Conservation (phyloP, 257 asterid genomes). For the Nyctanthes arbortristis region DNA sequence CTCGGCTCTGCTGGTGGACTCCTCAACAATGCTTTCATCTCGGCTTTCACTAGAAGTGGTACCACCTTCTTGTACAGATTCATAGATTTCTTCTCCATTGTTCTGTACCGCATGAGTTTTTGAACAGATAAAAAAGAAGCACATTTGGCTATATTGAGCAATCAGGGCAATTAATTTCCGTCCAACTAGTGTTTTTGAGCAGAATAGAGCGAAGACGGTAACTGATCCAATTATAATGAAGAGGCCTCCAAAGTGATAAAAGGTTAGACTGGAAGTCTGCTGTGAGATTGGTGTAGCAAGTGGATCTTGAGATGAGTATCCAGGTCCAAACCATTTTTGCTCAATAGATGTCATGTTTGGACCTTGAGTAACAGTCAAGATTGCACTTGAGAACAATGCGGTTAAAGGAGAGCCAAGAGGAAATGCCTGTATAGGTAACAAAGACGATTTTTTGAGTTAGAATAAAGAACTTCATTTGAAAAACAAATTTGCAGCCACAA, state of each 20-base stretch:
- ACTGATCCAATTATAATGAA: conserved; percentile 48
- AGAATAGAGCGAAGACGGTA: conserved; percentile 37
- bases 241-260: conserved; percentile 50
- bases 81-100: not conserved
- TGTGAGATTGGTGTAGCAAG: conserved; percentile 39
- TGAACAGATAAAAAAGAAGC: not conserved
- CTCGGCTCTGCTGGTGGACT: not conserved
- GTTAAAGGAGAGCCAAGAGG: conserved; percentile 38
- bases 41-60: too few relatives aligned
- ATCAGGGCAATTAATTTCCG: conserved; percentile 10
- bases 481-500: not conserved
- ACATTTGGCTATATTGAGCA: not conserved
- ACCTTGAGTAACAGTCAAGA: conserved; percentile 44
- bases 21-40: too few relatives aligned
- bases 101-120: not conserved
- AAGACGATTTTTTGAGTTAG: not conserved
- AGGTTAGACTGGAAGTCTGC: conserved; percentile 38
- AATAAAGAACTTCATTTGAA: not conserved
- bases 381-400: conserved; percentile 45
- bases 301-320: conserved; percentile 39
- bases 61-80: not conserved
- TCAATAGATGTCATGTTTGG: conserved; percentile 30
- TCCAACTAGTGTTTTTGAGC: conserved; percentile 35
- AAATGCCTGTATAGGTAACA: conserved; percentile 42
- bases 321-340: conserved; percentile 42